Percentiles rank a stretch among this genome's conserved stretches.
These are phyloP conservation scores for Scleroderma citrinum DNA, from an alignment of 768 basidiomycete species.

Conservation along the genomic window DNA sequence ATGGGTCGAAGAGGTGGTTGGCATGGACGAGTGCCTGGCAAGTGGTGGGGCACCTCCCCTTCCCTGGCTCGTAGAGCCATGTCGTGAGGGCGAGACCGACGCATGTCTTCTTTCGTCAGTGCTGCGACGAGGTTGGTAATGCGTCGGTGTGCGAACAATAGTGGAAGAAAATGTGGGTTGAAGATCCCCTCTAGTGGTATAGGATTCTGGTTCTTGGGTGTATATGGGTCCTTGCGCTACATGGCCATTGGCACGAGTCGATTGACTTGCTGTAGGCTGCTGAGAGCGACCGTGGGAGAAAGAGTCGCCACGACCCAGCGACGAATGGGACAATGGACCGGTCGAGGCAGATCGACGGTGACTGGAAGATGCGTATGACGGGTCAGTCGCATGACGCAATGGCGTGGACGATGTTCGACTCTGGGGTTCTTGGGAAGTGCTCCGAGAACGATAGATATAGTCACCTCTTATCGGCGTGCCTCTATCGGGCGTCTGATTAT, in stretches of 20 bases:
- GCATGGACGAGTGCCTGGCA: conserved; percentile 21
- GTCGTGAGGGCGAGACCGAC: conserved; percentile 16
- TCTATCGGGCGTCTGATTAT: conserved; percentile 20
- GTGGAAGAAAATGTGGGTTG: conserved; percentile 64
- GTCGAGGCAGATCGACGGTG: conserved; percentile 4
- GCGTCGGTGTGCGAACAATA: conserved; percentile 62
- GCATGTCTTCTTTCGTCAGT: conserved; percentile 20
- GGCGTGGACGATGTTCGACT: conserved; percentile 7
- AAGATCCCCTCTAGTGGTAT: conserved; percentile 46
- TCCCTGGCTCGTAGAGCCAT: conserved; percentile 10
- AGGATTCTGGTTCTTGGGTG: conserved; percentile 36
- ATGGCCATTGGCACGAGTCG: conserved; percentile 11
- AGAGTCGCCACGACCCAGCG: conserved; percentile 8
- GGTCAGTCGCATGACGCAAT: conserved; percentile 22
- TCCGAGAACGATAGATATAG: conserved; percentile 12
- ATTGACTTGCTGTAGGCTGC: conserved; percentile 11
- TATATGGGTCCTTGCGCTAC: conserved; percentile 9
- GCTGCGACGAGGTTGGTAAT: conserved; percentile 39
- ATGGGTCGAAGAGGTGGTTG: conserved; percentile 16
- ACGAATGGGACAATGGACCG: conserved; percentile 15
- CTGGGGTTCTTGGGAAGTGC: conserved; percentile 10
- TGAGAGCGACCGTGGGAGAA: conserved; percentile 20
- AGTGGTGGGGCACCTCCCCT: conserved; percentile 18
- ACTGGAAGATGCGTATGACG: conserved; percentile 8
- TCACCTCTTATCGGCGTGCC: conserved; percentile 8